Conservation (phyloP, 768 basidiomycete genomes). For the Rhizopogon vulgaris region DNA sequence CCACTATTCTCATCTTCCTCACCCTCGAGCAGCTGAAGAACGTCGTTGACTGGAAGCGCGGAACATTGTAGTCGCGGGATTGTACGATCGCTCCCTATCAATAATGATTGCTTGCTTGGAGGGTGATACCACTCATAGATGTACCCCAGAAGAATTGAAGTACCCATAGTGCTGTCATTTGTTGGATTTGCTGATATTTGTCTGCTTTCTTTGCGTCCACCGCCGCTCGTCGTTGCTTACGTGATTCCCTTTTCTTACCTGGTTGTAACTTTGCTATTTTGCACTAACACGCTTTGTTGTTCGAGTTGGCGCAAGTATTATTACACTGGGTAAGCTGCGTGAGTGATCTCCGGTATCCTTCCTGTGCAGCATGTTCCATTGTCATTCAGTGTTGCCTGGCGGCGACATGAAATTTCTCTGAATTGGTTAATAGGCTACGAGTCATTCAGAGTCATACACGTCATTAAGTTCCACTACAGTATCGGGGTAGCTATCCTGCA, state of each 20-base stretch:
- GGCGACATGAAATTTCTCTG: too few species aligned
- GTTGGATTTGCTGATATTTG: not conserved
- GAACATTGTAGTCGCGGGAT: constrained; percentile 9
- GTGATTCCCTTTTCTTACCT: not conserved
- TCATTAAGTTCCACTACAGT: too few species aligned
- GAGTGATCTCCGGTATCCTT: too few species aligned
- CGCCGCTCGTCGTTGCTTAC: too few species aligned
- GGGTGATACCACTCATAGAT: not conserved
- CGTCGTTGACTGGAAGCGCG: constrained; percentile 54
- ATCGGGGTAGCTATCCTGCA: too few species aligned
- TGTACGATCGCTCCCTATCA: not conserved
- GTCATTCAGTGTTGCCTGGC: too few species aligned
- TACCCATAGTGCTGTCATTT: not conserved
- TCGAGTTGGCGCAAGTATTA: too few species aligned
- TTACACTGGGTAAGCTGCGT: too few species aligned
- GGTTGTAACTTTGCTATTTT: not conserved
- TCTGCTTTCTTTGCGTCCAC: not conserved
- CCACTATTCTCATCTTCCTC: constrained; percentile 83
- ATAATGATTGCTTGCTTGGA: not conserved
- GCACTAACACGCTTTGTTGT: not conserved
- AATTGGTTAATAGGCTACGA: too few species aligned
- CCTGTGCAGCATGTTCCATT: too few species aligned
- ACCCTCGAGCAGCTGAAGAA: constrained; percentile 80
- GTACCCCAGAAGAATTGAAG: not conserved
- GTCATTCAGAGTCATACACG: too few species aligned